Percentiles rank a stretch among this genome's conserved stretches.
Evolutionary conservation across 1,139 yeast genomes (phyloP).

Genomic region (Kluyveromyces marxianus): DNA sequence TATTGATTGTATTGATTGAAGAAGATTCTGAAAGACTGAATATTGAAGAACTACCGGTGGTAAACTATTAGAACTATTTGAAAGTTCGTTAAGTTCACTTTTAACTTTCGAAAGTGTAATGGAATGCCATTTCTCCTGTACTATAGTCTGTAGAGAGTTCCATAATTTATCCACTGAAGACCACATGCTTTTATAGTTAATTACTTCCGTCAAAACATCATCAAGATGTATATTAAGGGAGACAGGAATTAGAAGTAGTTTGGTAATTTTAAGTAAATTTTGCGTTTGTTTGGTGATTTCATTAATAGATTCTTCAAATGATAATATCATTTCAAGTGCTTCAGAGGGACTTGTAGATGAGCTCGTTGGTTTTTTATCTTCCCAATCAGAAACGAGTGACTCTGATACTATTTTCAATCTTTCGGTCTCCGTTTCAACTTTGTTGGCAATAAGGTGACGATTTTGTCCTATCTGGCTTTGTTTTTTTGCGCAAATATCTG

Average conservation of each 20-base stretch:
- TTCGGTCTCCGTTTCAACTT: slow-evolving; percentile 37
- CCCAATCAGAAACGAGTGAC: slow-evolving; percentile 40
- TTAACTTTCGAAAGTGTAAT: slow-evolving; percentile 44
- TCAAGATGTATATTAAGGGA: slow-evolving; percentile 30
- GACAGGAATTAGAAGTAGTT: slow-evolving; percentile 35
- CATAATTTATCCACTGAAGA: slow-evolving; percentile 49
- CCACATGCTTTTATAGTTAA: slow-evolving; percentile 62
- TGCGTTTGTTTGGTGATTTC: slow-evolving; percentile 29
- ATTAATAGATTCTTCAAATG: slow-evolving; percentile 35
- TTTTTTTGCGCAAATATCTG: slow-evolving; percentile 38
- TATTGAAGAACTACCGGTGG: slow-evolving; percentile 61
- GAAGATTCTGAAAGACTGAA: slow-evolving; percentile 58
- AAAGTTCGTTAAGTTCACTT: slow-evolving; percentile 44
- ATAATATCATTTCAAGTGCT: slow-evolving; percentile 43
- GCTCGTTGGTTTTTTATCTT: slow-evolving; percentile 41
- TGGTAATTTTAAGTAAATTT: slow-evolving; percentile 35
- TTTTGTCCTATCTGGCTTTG: slow-evolving; percentile 38
- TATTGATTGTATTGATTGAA: slow-evolving; percentile 38
- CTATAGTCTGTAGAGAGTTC: slow-evolving; percentile 42
- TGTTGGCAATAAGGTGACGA: slow-evolving; percentile 36
- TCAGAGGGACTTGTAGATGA: slow-evolving; percentile 39
- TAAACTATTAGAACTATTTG: slow-evolving; percentile 42
- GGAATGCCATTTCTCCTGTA: slow-evolving; percentile 43
- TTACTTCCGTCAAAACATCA: slow-evolving; percentile 42
- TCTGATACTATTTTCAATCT: slow-evolving; percentile 35